Base-by-base conservation (phyloP, 2,329 filamentous ascomycete species). In the Blumeria graminis region DNA sequence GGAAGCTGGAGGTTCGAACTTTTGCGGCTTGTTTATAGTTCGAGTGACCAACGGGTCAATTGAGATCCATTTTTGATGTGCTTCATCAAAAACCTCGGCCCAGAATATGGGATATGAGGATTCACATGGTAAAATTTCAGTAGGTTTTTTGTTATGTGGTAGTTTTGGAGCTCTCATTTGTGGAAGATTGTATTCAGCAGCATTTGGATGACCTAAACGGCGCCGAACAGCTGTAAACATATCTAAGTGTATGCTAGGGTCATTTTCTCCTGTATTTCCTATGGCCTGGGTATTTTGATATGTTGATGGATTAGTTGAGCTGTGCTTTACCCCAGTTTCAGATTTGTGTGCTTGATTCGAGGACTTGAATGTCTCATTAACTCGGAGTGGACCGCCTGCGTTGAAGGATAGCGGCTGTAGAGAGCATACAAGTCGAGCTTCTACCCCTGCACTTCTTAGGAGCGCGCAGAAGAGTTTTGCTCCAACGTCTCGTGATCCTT, bases 401-500 rank as follows among this genome's bases (percentile, higher is more conserved):
- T 56, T 62, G 74, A 66, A 67, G 3, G 64, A 63, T 0, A 98
- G 72, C 1, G 82, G 79, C 62, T 98, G 92, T 3, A 98, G 71
- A 4, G 92, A 98, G 67, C 88, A 95, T 0, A 96, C 84, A 4
- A 98, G 73, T 11, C 92, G 77, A 5, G 86, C 75, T 60, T 87
- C 80, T 6, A 96, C 79, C 2, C 86, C 88, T n/a, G 76, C 79
- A n/a, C 80, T 78, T 16, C 92, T 81, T 3, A 98, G 73, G 35
- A 96, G 69, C 2, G 89, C 84, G 67, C 92, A 96, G 64, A 93
- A 94, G 0, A 98, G 68, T 66, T 96, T 89, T 1, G 87, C 85
- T 0, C 89, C 92, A 9, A 93, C 74, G 67, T 98, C 92, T 60
- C 89, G 79, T 8, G 90, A 96, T 0, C 90, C 93, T 60, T 80